A percentile compares a stretch with the other conserved stretches of the same genome.
Evolutionary conservation across 208 protist species (phyloP).

Genomic region (Polymyxa betae): DNA sequence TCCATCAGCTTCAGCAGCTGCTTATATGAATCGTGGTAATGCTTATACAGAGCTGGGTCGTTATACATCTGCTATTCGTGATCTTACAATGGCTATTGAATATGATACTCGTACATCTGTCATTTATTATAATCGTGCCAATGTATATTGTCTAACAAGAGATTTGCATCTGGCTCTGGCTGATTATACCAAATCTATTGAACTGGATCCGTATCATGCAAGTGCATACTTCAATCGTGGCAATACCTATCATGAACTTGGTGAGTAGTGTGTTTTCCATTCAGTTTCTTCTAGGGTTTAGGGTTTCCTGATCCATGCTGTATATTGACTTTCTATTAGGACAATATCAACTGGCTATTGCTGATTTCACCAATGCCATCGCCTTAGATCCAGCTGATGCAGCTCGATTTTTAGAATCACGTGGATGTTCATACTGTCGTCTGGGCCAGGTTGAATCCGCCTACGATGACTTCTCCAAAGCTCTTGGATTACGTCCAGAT

Average conservation of each 20-base stretch:
- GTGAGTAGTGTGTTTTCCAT: background rate
- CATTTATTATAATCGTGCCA: background rate
- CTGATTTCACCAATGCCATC: background rate
- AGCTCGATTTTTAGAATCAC: background rate
- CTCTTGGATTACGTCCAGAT: background rate
- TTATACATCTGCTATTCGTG: background rate
- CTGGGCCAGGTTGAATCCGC: background rate
- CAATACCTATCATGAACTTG: background rate
- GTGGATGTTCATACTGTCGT: background rate
- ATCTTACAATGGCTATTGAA: background rate
- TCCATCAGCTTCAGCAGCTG: background rate
- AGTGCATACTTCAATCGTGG: background rate
- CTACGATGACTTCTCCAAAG: background rate
- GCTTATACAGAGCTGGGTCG: background rate
- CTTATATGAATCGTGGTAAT: background rate
- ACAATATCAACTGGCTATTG: too few species aligned
- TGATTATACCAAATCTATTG: background rate
- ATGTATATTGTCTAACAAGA: background rate
- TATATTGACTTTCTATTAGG: too few species aligned
- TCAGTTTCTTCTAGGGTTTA: too few species aligned
- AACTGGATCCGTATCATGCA: background rate
- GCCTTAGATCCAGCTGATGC: background rate
- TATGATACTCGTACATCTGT: background rate
- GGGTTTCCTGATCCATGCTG: too few species aligned
- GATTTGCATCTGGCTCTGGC: background rate